Percentiles rank a stretch among this genome's conserved stretches.
Evolutionary conservation across 2,329 filamentous ascomycete genomes (phyloP).

Genomic region (Hirsutella thompsonii): DNA sequence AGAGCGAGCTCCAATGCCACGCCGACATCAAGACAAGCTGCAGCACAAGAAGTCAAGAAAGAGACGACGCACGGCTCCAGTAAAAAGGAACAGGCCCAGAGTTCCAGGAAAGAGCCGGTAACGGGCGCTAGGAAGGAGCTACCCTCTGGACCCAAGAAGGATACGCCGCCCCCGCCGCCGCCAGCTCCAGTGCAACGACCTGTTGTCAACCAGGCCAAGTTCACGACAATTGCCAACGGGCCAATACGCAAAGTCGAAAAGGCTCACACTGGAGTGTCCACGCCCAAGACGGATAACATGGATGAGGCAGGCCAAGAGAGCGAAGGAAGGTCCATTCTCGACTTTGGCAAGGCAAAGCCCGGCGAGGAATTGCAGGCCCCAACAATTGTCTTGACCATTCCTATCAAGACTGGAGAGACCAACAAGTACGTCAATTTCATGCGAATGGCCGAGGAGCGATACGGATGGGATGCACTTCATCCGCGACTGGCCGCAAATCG

Average conservation of each 20-base stretch:
- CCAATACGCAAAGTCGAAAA: slow-evolving; percentile 33
- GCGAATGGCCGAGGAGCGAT: slow-evolving; percentile 81
- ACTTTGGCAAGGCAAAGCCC: slow-evolving; percentile 45
- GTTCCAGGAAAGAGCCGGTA: too few relatives aligned
- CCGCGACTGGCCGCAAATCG: slow-evolving; percentile 81
- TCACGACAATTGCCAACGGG: slow-evolving; percentile 26
- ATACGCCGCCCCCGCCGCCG: slow-evolving; percentile 21
- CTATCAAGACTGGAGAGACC: slow-evolving; percentile 58
- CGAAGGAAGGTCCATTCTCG: slow-evolving; percentile 43
- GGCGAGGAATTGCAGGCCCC: slow-evolving; percentile 49
- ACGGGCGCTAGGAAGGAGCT: neutral
- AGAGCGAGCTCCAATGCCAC: slow-evolving; percentile 19
- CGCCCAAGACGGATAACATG: slow-evolving; percentile 35
- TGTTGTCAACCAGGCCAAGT: slow-evolving; percentile 24
- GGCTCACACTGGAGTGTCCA: slow-evolving; percentile 23
- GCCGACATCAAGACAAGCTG: slow-evolving; percentile 16
- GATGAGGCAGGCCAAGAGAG: slow-evolving; percentile 31
- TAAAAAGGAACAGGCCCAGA: too few relatives aligned
- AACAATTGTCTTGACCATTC: slow-evolving; percentile 75
- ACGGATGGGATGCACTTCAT: slow-evolving; percentile 88
- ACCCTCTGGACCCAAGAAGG: slow-evolving; percentile 15
- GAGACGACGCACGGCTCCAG: slow-evolving; percentile 7
- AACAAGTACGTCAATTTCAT: slow-evolving; percentile 96
- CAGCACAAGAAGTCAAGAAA: slow-evolving; percentile 24
- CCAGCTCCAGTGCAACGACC: slow-evolving; percentile 16